Base-by-base conservation (phyloP, 1,139 yeast species). In the Yamadazyma oceani region DNA sequence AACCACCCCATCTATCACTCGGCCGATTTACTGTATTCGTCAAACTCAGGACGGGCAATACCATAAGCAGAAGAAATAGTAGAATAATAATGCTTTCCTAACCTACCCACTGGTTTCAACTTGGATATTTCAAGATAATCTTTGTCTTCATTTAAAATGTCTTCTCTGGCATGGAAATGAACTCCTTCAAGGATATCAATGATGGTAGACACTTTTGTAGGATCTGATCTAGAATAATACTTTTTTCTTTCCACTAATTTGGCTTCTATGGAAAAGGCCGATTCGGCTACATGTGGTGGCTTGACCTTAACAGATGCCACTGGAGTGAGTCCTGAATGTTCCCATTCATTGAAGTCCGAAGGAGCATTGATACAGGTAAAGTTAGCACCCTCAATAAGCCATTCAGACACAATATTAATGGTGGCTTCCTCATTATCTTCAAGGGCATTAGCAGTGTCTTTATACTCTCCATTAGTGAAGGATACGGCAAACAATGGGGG, bases 361-460 rank as follows among this genome's bases (percentile, higher is more conserved):
- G 85, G 85, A 2, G 80, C 69, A 45, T 69, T 58, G 17, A 64
- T 63, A 13, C 73, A 59, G n/a, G 76, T 57, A 45, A 56, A 70
- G 50, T 80, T 78, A 11, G 84, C 82, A 13, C 85, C 85, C 43
- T 80, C 86, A 21, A 73, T 60, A 49, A 78, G 76, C 83, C 83
- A 80, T 54, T 80, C 86, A 33, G 80, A 69, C 26, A 80, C 69
- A 37, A 80, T 69, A 52, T 73, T 80, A 49, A 80, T 69, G n/a
- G 82, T 76, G 38, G 72, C 64, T 48, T 80, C 85, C 4, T 60
- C 63, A 3, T 80, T 77, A 17, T 71, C 78, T 26, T 75, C 50
- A 21, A 79, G 53, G 47, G 79, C 80, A 10, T 49, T 49, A 35
- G 66, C 60, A 6, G 84, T 67, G 52, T 80, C 84, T 52, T 80